Conservation (phyloP, 2,329 filamentous ascomycete species). For the Alternaria novae-zelandiae region DNA sequence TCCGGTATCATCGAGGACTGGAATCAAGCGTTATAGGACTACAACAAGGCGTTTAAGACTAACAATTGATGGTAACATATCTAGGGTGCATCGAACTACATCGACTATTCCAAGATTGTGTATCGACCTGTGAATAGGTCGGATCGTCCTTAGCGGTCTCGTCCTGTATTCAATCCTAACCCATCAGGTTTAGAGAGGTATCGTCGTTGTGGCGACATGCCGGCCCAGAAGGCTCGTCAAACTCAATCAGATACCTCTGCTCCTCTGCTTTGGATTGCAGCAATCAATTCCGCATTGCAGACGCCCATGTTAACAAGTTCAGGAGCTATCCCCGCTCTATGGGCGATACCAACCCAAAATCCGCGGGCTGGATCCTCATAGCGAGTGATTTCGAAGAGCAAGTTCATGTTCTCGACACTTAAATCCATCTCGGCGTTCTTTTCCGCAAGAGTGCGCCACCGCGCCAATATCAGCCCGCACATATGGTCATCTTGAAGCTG, state of each 20-base stretch:
- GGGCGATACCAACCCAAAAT: background rate
- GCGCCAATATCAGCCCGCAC: background rate
- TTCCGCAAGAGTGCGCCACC: background rate
- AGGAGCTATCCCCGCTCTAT: background rate
- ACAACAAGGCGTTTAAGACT: background rate
- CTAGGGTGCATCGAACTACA: background rate
- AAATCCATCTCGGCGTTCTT: background rate
- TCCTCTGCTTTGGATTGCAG: background rate
- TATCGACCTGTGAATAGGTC: background rate
- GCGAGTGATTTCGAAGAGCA: slow-evolving; percentile 6
- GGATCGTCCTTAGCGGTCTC: background rate
- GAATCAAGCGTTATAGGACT: background rate
- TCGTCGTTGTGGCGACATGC: background rate
- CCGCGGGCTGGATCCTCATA: background rate
- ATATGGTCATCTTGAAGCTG: slow-evolving; percentile 4
- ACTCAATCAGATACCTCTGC: background rate
- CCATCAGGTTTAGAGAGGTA: background rate
- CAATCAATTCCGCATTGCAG: background rate
- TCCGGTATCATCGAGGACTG: background rate
- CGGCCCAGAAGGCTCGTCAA: background rate
- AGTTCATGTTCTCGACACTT: slow-evolving; percentile 2
- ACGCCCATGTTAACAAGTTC: background rate
- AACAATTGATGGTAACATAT: background rate
- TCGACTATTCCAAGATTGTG: background rate
- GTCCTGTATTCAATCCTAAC: background rate